Conservation (phyloP, 2,329 filamentous ascomycete genomes). For the Lasiodiplodia sp. region DNA sequence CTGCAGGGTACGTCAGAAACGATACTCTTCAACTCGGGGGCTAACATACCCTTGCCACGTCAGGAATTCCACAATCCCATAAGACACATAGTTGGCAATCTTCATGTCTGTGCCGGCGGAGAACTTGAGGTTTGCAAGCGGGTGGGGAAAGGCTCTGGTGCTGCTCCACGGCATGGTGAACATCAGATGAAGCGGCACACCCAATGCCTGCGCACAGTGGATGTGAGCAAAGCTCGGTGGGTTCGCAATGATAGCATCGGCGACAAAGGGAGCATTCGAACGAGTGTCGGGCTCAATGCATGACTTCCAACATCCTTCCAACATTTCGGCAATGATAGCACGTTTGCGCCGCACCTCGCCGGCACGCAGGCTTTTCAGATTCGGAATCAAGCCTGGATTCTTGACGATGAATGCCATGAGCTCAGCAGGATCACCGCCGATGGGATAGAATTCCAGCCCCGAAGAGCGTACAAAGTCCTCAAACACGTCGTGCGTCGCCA, state of each 20-base stretch:
- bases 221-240: conserved; percentile 35
- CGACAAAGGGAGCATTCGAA: conserved; percentile 31
- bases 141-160: conserved; percentile 57
- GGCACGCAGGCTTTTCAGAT: conserved; percentile 37
- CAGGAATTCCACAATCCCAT: conserved; percentile 57
- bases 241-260: conserved; percentile 35
- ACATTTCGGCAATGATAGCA: conserved; percentile 40
- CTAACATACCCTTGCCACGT: conserved; percentile 57
- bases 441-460: conserved; percentile 65
- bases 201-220: conserved; percentile 34
- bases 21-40: neutral
- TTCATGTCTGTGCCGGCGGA: conserved; percentile 41
- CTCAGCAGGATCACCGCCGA: conserved; percentile 63
- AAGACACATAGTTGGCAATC: conserved; percentile 55
- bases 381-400: conserved; percentile 69
- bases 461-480: conserved; percentile 60
- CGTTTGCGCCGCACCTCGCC: conserved; percentile 40
- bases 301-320: conserved; percentile 45
- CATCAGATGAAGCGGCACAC: conserved; percentile 35
- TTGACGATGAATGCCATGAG: conserved; percentile 77
- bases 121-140: conserved; percentile 56
- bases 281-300: conserved; percentile 30
- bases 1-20: conserved; percentile 31
- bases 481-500: conserved; percentile 65
- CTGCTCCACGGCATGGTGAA: conserved; percentile 58